A percentile compares a stretch with the other conserved stretches of the same genome.
These are phyloP conservation scores for Beauveria medogensis DNA, from an alignment of 2,329 filamentous ascomycete genomes.

Conservation along the genomic window DNA sequence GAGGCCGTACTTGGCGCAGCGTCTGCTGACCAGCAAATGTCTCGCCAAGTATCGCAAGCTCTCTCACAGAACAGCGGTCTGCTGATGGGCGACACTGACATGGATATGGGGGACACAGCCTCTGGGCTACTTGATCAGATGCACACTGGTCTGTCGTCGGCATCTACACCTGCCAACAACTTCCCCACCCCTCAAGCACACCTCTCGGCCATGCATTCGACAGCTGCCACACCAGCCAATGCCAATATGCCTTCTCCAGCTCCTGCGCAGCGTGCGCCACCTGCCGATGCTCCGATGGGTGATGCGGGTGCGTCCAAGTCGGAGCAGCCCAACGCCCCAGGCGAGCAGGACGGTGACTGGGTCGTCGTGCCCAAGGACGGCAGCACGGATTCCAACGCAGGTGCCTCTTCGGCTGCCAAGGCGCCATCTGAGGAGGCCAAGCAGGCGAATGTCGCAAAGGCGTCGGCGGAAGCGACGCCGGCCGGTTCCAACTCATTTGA, in stretches of 20 bases:
- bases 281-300: conserved; percentile 35
- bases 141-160: conserved; percentile 52
- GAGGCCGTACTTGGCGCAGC: conserved; percentile 18
- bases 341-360: conserved; percentile 56
- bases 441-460: conserved; percentile 24
- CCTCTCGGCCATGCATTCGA: conserved; percentile 47
- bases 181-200: conserved; percentile 54
- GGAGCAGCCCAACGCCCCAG: conserved; percentile 38
- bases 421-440: conserved; percentile 17
- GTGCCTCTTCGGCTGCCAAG: conserved; percentile 15
- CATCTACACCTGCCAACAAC: conserved; percentile 52
- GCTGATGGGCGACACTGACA: conserved; percentile 49
- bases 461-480: conserved; percentile 38
- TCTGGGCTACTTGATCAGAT: conserved; percentile 62
- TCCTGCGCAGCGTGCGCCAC: conserved; percentile 18
- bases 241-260: conserved; percentile 39
- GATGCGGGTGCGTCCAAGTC: conserved; percentile 21
- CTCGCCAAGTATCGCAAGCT: conserved; percentile 46
- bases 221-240: conserved; percentile 48
- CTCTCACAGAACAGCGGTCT: conserved; percentile 47
- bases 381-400: conserved; percentile 14
- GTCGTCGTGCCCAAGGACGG: conserved; percentile 63
- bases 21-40: conserved; percentile 27
- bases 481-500: conserved; percentile 37
- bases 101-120: conserved; percentile 57